phyloP scores from a whole-genome alignment of 148 eudicot genomes.

The Chenopodium suecicum region DNA sequence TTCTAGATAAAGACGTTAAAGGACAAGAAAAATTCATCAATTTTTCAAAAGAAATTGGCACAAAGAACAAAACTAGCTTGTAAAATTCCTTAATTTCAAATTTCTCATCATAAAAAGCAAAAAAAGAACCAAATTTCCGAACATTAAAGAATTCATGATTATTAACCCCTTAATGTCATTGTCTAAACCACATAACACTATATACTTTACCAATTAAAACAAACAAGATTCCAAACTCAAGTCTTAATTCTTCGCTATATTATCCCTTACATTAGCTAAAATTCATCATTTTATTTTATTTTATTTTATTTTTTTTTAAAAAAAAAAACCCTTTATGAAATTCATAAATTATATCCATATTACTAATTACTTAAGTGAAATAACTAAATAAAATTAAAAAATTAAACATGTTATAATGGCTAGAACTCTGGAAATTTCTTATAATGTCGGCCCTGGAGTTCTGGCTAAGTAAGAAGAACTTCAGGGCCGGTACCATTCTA shows the following conservation, averaged over 20 bases:
- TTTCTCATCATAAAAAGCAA: not conserved
- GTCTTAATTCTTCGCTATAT: not conserved
- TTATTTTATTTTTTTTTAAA: too few relatives aligned
- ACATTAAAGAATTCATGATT: not conserved
- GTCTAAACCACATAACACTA: not conserved
- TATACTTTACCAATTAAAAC: too few relatives aligned
- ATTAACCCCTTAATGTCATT: not conserved
- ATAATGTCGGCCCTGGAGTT: too few relatives aligned
- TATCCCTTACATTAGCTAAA: not conserved
- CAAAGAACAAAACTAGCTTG: not conserved
- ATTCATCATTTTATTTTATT: too few relatives aligned
- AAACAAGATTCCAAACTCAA: not conserved
- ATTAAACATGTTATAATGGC: too few relatives aligned
- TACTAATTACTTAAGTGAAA: too few relatives aligned
- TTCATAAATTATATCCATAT: too few relatives aligned
- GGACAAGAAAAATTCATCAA: not conserved
- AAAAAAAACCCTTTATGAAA: too few relatives aligned
- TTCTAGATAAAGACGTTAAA: constrained; percentile 15
- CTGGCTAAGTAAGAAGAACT: too few relatives aligned
- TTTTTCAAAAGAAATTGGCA: not conserved
- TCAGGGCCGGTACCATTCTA: too few relatives aligned
- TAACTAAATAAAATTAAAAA: too few relatives aligned
- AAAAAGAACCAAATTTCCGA: not conserved
- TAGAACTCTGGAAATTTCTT: too few relatives aligned
- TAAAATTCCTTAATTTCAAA: not conserved